These are phyloP conservation scores for Metschnikowia kunwiensis DNA, from an alignment of 805 yeast genomes.

Conservation along the genomic window DNA sequence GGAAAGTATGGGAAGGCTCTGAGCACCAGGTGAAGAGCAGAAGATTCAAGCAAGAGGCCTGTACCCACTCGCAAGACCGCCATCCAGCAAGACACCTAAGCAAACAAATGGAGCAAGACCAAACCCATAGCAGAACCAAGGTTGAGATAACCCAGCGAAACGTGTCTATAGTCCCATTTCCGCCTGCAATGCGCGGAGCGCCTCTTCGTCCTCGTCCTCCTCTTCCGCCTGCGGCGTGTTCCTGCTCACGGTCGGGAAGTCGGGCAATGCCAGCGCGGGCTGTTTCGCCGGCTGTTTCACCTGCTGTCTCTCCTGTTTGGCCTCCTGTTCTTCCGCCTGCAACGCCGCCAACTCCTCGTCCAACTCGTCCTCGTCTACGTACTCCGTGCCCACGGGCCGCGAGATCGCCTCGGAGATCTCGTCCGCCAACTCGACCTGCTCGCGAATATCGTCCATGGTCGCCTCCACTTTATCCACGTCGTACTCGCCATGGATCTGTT, in stretches of 20 bases:
- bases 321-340: constrained; percentile 76
- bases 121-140: too few species aligned
- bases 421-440: constrained; percentile 91
- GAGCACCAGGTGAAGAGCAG: too few species aligned
- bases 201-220: constrained; percentile 75
- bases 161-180: constrained; percentile 68
- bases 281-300: constrained; percentile 1
- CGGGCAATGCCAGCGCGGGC: constrained; percentile 36
- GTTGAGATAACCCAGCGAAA: too few species aligned
- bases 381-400: constrained; percentile 84
- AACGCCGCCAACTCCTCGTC: constrained; percentile 89
- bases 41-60: too few species aligned
- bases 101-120: too few species aligned
- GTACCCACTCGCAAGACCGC: too few species aligned
- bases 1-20: too few species aligned
- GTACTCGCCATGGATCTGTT: constrained; percentile 90
- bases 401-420: constrained; percentile 96
- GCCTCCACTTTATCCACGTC: constrained; percentile 95
- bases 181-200: constrained; percentile 74
- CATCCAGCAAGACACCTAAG: too few species aligned
- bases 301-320: constrained; percentile 21
- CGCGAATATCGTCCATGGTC: constrained; percentile 97
- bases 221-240: constrained; percentile 36
- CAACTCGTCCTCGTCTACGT: constrained; percentile 85
- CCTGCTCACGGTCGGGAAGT: constrained; percentile 44